Evolutionary conservation across 2,329 filamentous ascomycete species (phyloP).

Genomic region (Samsoniella hepiali): DNA sequence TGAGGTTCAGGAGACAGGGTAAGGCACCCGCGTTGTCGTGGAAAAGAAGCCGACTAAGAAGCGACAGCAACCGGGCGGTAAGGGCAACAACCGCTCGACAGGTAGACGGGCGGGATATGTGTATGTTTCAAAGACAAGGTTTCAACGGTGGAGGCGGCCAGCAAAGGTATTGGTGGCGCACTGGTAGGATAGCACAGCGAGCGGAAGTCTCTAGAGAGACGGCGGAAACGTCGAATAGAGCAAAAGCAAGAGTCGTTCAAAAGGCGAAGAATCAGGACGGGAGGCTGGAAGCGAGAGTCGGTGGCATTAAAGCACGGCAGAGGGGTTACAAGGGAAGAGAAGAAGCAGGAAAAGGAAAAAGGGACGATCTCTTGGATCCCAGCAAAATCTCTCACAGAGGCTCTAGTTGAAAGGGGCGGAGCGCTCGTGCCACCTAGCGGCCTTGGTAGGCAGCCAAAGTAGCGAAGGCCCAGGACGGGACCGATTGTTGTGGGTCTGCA

Average conservation of each 20-base stretch:
- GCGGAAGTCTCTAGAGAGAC: background rate
- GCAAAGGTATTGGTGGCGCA: background rate
- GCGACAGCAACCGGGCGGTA: background rate
- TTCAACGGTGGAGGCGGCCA: constrained; percentile 15
- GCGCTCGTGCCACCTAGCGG: background rate
- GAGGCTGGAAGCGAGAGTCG: constrained; percentile 8
- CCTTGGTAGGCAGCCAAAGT: background rate
- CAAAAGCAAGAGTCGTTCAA: constrained; percentile 8
- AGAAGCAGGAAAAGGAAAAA: background rate
- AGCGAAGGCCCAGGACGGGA: background rate
- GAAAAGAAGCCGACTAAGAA: background rate
- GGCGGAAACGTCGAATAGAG: background rate
- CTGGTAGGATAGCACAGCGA: background rate
- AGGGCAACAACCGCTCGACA: background rate
- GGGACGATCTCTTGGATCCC: background rate
- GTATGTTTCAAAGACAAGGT: constrained; percentile 14
- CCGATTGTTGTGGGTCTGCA: background rate
- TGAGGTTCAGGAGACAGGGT: constrained; percentile 1
- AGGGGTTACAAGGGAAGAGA: background rate
- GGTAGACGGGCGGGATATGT: background rate
- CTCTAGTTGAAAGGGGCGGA: constrained; percentile 11
- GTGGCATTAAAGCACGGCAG: background rate
- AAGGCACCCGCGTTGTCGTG: background rate
- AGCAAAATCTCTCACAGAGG: background rate
- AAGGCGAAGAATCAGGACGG: background rate